Evolutionary conservation across 2,329 filamentous ascomycete species (phyloP).

Genomic region (Fusarium euwallaceae): DNA sequence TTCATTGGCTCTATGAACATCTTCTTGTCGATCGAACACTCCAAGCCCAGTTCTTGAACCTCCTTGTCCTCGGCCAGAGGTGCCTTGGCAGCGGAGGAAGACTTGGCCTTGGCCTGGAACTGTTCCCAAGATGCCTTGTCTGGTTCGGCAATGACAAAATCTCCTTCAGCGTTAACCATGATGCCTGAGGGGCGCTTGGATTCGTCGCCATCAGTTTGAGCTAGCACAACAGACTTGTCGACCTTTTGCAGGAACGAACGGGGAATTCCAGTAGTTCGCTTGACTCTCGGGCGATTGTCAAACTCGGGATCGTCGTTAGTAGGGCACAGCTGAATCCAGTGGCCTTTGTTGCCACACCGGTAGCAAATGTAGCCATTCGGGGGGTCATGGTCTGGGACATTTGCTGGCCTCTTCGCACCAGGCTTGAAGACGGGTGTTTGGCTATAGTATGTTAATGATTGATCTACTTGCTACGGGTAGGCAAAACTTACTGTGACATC

Average conservation of each 20-base stretch:
- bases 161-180: constrained; percentile 97
- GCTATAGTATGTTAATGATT: constrained; percentile 57
- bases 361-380: constrained; percentile 97
- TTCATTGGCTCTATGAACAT: constrained; percentile 99
- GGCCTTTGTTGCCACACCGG: constrained; percentile 96
- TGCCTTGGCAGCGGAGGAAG: constrained; percentile 84
- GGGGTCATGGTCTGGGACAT: constrained; percentile 92
- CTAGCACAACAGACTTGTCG: constrained; percentile 85
- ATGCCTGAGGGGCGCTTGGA: constrained; percentile 89
- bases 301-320: constrained; percentile 99
- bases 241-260: constrained; percentile 95
- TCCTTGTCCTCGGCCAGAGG: constrained; percentile 85
- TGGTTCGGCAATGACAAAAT: constrained; percentile 96
- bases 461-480: constrained; percentile 13
- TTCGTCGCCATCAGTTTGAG: constrained; percentile 81
- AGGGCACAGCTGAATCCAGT: constrained; percentile 98
- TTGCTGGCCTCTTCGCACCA: constrained; percentile 74
- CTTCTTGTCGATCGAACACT: constrained; percentile 96
- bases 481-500: constrained; percentile 78
- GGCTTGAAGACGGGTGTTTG: constrained; percentile 73
- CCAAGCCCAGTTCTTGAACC: constrained; percentile 86
- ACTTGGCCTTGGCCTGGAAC: constrained; percentile 94
- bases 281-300: constrained; percentile 92
- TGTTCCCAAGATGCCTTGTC: constrained; percentile 97
- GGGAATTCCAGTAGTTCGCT: constrained; percentile 96